Evolutionary conservation across 2,329 filamentous ascomycete species (phyloP).

Genomic region (Nigrospora sphaerica): DNA sequence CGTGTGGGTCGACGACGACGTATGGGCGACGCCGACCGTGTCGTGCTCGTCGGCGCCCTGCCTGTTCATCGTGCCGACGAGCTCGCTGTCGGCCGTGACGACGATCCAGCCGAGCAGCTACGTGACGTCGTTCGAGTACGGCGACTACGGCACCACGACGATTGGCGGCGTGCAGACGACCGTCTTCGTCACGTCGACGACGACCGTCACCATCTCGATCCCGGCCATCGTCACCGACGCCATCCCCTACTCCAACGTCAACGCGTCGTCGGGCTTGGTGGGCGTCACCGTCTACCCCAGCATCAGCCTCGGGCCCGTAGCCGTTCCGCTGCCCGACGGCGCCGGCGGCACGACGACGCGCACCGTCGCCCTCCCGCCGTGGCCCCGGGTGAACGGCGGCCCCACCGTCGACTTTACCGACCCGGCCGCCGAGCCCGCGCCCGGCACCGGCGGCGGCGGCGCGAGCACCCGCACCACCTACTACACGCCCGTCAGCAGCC

Average conservation of each 20-base stretch:
- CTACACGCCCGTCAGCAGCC: background rate
- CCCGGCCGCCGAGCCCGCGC: constrained; percentile 1
- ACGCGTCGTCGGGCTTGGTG: constrained; percentile 4
- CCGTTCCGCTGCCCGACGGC: constrained; percentile 8
- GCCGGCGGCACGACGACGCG: constrained; percentile 8
- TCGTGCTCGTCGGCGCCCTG: constrained; percentile 3
- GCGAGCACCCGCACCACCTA: background rate
- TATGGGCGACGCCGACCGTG: background rate
- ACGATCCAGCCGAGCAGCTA: constrained; percentile 9
- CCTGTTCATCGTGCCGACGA: constrained; percentile 15
- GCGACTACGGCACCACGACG: constrained; percentile 4
- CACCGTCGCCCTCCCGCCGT: constrained; percentile 10
- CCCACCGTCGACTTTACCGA: background rate
- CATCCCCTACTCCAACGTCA: constrained; percentile 11
- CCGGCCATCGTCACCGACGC: constrained; percentile 6
- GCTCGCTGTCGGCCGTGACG: constrained; percentile 3
- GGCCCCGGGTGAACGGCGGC: constrained; percentile 8
- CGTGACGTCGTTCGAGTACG: constrained; percentile 12
- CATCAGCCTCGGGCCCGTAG: constrained; percentile 6
- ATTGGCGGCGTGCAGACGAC: constrained; percentile 3
- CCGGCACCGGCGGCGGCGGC: background rate
- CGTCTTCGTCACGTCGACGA: constrained; percentile 3
- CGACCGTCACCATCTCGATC: constrained; percentile 9
- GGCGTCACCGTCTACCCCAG: constrained; percentile 3
- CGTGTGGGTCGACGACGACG: constrained; percentile 11